A percentile compares a stretch with the other conserved stretches of the same genome.
These are phyloP conservation scores for Pluteus cervinus DNA, from an alignment of 768 basidiomycete genomes.

Conservation along the genomic window DNA sequence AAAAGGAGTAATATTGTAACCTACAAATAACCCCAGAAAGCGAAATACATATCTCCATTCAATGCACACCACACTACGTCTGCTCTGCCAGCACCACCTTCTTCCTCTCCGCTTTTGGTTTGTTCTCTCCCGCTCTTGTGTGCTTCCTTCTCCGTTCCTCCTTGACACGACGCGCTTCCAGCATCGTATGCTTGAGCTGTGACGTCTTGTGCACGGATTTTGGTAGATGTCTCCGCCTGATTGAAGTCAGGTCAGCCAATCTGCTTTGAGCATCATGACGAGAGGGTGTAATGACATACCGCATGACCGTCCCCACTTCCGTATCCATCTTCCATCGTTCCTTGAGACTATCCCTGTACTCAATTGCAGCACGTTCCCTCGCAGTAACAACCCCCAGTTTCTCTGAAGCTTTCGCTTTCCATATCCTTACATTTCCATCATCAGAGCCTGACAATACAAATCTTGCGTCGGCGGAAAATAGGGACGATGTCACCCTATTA, in stretches of 20 bases:
- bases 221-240: slow-evolving; percentile 76
- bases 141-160: slow-evolving; percentile 91
- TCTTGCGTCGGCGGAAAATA: slow-evolving; percentile 86
- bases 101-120: slow-evolving; percentile 89
- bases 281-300: slow-evolving; percentile 41
- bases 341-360: slow-evolving; percentile 85
- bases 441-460: slow-evolving; percentile 91
- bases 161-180: slow-evolving; percentile 84
- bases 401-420: slow-evolving; percentile 92
- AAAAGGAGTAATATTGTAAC: too few relatives aligned
- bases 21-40: too few relatives aligned
- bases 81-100: slow-evolving; percentile 83
- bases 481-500: slow-evolving; percentile 78
- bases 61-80: too few relatives aligned
- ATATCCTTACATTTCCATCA: slow-evolving; percentile 91
- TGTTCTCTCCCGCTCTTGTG: slow-evolving; percentile 76
- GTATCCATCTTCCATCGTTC: slow-evolving; percentile 84
- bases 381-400: slow-evolving; percentile 89
- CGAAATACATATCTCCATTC: too few relatives aligned
- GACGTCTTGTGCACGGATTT: slow-evolving; percentile 86
- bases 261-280: not conserved
- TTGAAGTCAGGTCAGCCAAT: slow-evolving; percentile 4
- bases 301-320: slow-evolving; percentile 73
- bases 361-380: slow-evolving; percentile 84
- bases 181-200: slow-evolving; percentile 88